Percentiles rank a stretch among this genome's conserved stretches.
Evolutionary conservation across 179 eudicot species (phyloP).

Genomic region (Nepenthes alata): DNA sequence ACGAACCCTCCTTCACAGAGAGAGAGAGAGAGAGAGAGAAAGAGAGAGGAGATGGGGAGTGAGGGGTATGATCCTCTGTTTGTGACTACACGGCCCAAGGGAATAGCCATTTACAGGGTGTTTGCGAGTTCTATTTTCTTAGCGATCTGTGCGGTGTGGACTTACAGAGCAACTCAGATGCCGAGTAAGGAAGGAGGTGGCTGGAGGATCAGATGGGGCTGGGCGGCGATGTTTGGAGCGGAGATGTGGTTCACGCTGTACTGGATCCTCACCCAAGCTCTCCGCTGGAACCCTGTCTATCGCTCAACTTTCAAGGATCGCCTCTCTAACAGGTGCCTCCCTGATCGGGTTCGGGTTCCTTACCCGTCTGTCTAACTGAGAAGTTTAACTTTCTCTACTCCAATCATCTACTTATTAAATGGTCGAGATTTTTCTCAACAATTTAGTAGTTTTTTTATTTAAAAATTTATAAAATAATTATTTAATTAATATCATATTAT

Average conservation of each 20-base stretch:
- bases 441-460: no score
- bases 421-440: no score
- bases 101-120: conserved; percentile 1
- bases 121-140: conserved; percentile 10
- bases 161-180: conserved; percentile 18
- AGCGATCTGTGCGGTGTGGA: conserved; percentile 12
- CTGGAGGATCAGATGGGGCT: conserved; percentile 4
- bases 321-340: conserved; percentile 12
- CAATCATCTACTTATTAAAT: no score
- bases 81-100: conserved; percentile 14
- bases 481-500: no score
- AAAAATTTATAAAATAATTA: no score
- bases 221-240: conserved; percentile 18
- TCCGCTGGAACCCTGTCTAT: conserved; percentile 21
- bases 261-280: conserved; percentile 36
- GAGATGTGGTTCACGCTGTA: conserved; percentile 33
- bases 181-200: conserved; percentile 2
- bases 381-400: no score
- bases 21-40: background rate
- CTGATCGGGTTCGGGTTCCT: no score
- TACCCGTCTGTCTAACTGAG: no score
- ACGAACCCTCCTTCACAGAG: no score
- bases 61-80: conserved; percentile 13
- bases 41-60: conserved; percentile 3
- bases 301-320: conserved; percentile 36